Evolutionary conservation across 768 basidiomycete genomes (phyloP).

Genomic region (Mycena indigotica): DNA sequence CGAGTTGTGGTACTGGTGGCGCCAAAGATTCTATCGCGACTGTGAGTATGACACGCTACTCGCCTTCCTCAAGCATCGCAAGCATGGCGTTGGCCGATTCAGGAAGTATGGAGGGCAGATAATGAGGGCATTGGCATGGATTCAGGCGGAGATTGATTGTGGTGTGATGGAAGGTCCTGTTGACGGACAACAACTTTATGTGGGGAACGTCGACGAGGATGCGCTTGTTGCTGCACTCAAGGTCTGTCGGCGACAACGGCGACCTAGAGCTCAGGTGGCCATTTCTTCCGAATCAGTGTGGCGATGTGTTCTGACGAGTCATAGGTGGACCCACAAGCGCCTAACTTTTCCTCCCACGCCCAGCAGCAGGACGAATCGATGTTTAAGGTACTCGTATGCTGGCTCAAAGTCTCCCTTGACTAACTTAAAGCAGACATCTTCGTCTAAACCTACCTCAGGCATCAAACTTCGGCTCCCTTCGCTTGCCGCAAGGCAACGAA

Average conservation of each 20-base stretch:
- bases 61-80: background rate
- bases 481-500: background rate
- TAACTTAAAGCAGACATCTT: background rate
- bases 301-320: background rate
- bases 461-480: background rate
- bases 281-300: background rate
- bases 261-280: background rate
- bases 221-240: background rate
- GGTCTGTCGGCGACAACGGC: background rate
- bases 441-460: background rate
- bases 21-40: background rate
- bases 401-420: background rate
- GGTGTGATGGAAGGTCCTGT: no score
- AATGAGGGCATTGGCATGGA: background rate
- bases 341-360: background rate
- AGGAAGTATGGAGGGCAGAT: background rate
- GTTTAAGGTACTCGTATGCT: background rate
- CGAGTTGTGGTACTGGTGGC: background rate
- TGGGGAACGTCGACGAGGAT: background rate
- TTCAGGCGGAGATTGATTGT: background rate
- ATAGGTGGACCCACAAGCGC: background rate
- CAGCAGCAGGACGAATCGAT: background rate
- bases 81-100: background rate
- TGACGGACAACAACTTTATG: background rate
- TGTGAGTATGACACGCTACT: background rate